These are phyloP conservation scores for Hippophae tibetana DNA, from an alignment of 306 rosid species.

Conservation along the genomic window DNA sequence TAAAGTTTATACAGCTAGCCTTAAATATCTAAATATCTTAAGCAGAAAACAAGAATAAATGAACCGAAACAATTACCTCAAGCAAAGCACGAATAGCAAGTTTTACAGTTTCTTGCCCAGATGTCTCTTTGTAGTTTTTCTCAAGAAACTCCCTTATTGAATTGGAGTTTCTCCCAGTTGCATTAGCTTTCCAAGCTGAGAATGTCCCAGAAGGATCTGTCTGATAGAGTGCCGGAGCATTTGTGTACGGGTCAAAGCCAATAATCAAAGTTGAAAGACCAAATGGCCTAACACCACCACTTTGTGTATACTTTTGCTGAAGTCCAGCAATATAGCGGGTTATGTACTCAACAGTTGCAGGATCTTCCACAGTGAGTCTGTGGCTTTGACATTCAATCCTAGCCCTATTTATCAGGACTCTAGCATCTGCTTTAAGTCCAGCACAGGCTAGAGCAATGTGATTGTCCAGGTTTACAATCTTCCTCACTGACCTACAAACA, in stretches of 20 bases:
- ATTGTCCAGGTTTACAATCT: conserved; percentile 50
- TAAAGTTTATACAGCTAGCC: not conserved
- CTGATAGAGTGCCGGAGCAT: conserved; percentile 66
- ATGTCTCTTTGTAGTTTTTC: conserved; percentile 81
- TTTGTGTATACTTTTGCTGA: conserved; percentile 96
- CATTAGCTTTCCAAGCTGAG: conserved; percentile 96
- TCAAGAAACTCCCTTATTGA: conserved; percentile 85
- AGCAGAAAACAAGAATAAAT: not conserved
- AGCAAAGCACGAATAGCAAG: conserved; percentile 93
- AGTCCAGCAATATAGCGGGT: conserved; percentile 95
- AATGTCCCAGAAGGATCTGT: conserved; percentile 98
- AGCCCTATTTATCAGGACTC: conserved; percentile 80
- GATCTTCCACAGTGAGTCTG: conserved; percentile 92
- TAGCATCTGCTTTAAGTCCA: conserved; percentile 96
- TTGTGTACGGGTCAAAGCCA: conserved; percentile 83
- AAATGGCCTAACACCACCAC: conserved; percentile 96
- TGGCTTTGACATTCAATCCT: conserved; percentile 94
- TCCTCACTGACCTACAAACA: conserved; percentile 40
- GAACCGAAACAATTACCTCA: conserved; percentile 38
- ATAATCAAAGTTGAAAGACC: conserved; percentile 94
- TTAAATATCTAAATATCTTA: not conserved
- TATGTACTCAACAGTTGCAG: conserved; percentile 84
- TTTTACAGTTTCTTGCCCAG: conserved; percentile 84
- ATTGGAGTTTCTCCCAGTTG: conserved; percentile 91
- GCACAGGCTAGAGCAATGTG: conserved; percentile 89